Base-by-base conservation (phyloP, 2,329 filamentous ascomycete species). In the Magnaporthiopsis rhizophila region DNA sequence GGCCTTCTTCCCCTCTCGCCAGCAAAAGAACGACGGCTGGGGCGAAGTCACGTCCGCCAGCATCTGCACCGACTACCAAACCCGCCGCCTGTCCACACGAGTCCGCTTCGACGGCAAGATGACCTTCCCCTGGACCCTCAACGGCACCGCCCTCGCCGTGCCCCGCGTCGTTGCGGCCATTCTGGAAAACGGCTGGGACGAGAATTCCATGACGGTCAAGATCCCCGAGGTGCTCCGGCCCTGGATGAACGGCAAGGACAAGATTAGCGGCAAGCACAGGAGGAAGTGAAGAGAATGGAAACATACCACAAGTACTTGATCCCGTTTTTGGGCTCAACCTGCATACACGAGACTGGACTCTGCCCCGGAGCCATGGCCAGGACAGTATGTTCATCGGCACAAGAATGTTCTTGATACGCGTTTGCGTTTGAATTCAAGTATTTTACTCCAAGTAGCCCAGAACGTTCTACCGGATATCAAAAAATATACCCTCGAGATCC, bases 11-110 rank as follows among this genome's bases (percentile, higher is more conserved):
- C 95, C 95, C 0, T 93, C 90, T 57, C 85, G 94, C 5, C 80
- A 78, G 62, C 80, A 53, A 53, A 36, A 38, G 64, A 83, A 88
- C 69, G 81, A 84, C 13, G 92, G 91, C 36, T 99, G 93, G 90
- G 95, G 95, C 60, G 95, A 99, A 77, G 88, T 99, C 63, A 96
- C 93, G 0, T 94, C 89, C 58, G 88, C 92, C 0, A 96, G 91
- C 67, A 88, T 94, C 70, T 99, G 95, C 77, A 95, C 91, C 1
- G 95, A 99, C 76, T 99, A 98, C 77, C 95, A 99, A 79, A 89
- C 85, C 32, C 83, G 95, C 34, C 84, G 95, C 21, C 80, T 99
- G 50, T 88, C 86, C 34, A 97, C 95, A 18, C 84, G 89, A 57
- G 80, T 91, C 59, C 86, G 88, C 67, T 67, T 81, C 15, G 79